Conservation (phyloP, 2,329 filamentous ascomycete species). For the Chaetomiaceae sp. region DNA sequence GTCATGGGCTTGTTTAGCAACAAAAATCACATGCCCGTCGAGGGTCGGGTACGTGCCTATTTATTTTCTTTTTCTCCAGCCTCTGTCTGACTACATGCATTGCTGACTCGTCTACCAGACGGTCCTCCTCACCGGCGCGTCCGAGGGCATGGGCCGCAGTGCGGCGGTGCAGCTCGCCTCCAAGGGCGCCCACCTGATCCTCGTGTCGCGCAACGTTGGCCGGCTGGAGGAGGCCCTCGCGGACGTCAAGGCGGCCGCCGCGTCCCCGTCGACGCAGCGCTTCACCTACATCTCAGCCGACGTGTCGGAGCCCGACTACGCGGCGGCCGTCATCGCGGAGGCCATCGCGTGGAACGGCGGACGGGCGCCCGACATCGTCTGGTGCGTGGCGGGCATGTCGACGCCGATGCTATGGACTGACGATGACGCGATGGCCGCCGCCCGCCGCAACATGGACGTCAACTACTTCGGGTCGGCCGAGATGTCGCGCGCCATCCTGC, state of each 20-base stretch:
- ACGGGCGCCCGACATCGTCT: conserved; percentile 72
- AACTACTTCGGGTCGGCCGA: conserved; percentile 87
- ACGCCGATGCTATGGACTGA: conserved; percentile 73
- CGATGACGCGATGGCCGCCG: conserved; percentile 59
- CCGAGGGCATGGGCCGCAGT: conserved; percentile 83
- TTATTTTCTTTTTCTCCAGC: not conserved
- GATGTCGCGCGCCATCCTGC: conserved; percentile 73
- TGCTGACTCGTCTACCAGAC: conserved; percentile 51
- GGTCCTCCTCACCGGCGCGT: conserved; percentile 81
- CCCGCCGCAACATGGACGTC: conserved; percentile 79
- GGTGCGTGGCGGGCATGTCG: conserved; percentile 77
- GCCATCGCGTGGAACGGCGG: conserved; percentile 73
- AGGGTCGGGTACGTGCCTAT: conserved; percentile 68
- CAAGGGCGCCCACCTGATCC: conserved; percentile 80
- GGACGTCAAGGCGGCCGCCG: conserved; percentile 61
- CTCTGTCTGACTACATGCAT: conserved; percentile 3
- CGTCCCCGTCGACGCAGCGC: conserved; percentile 59
- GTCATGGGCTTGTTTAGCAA: conserved; percentile 63
- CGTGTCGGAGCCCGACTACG: conserved; percentile 64
- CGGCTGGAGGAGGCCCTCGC: conserved; percentile 69
- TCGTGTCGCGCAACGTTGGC: conserved; percentile 69
- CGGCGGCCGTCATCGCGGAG: conserved; percentile 62
- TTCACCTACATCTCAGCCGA: conserved; percentile 84
- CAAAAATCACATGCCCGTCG: conserved; percentile 75
- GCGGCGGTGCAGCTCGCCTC: conserved; percentile 67